Evolutionary conservation across 305 asterid species (phyloP), one percentile per base, ranked within the genome.

Genomic region (Solanum hybrid): DNA sequence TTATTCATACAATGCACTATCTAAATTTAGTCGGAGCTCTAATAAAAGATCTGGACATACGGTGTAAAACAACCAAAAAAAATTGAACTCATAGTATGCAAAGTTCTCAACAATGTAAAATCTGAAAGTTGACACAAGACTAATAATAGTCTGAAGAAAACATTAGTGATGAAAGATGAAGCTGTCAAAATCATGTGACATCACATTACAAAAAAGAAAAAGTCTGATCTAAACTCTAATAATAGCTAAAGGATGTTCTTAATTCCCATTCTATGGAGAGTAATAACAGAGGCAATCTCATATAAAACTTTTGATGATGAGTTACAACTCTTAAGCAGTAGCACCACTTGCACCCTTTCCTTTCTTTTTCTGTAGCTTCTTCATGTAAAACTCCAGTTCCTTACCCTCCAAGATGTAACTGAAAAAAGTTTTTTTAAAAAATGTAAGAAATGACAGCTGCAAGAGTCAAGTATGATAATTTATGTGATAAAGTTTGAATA

Each of bases 401-500:
- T 92, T 92, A 27, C 93, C 93, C 89, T 92, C 93, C 93, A 92
- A 92, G 75, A 91, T 91, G 79, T 91, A 89, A 5, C 91, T 91
- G 86, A 24, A 42, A 82, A 64, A 77, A 78, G 26, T 40, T n/a
- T 31, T 31, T 31, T 31, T 31, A 14, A 17, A 64, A 13, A 87
- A 45, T 17, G 56, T 26, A 72, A 71, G 38, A 81, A 81, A 42
- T 1, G 69, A 26, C 15, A 56, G 75, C 73, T 29, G 32, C 31
- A 64, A 64, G 51, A 79, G 26, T 37, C 12, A 1, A 86, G 11
- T 3, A 32, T 79, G 31, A 34, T 10, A 10, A 76, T 32, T 76
- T 32, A 76, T 2, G 1, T 4, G 26, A 32, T 5, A 5, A 78
- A 78, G 84, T 78, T 2, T 35, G 31, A 22, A 35, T 34, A 35